Percentiles rank a stretch among this genome's conserved stretches.
Evolutionary conservation across 2,329 filamentous ascomycete genomes (phyloP).

Genomic region (Daldinia sp.): DNA sequence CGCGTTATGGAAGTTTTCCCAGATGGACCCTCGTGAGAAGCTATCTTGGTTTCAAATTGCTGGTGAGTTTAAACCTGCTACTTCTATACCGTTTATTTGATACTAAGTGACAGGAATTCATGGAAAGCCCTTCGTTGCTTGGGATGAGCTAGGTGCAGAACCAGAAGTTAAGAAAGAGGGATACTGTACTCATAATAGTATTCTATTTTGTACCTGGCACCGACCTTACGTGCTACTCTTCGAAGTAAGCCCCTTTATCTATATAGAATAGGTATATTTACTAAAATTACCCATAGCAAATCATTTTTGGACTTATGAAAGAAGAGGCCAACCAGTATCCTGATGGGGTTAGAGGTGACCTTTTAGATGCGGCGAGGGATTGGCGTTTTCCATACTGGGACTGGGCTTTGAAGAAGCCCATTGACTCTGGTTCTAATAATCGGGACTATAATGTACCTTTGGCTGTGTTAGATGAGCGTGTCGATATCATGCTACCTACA

Average conservation of each 20-base stretch:
- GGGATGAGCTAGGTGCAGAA: background rate
- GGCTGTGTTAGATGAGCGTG: background rate
- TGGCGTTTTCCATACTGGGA: background rate
- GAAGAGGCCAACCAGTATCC: background rate
- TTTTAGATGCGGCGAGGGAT: background rate
- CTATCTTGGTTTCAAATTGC: background rate
- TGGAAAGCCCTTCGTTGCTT: background rate
- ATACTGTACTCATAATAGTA: background rate
- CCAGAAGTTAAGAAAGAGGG: background rate
- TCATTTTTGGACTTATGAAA: background rate
- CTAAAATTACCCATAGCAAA: background rate
- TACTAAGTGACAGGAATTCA: background rate
- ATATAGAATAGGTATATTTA: background rate
- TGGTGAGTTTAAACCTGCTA: background rate
- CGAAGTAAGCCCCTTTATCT: background rate
- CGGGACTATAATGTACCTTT: background rate
- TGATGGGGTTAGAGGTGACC: background rate
- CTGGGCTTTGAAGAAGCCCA: background rate
- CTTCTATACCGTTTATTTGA: background rate
- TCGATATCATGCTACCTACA: background rate
- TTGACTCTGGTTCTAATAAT: background rate
- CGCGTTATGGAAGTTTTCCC: background rate
- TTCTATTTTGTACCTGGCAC: background rate
- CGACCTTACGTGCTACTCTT: background rate
- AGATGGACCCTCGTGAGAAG: background rate